Evolutionary conservation across 78 protist genomes (phyloP).

Genomic region (Pelomyxa schiedti): DNA sequence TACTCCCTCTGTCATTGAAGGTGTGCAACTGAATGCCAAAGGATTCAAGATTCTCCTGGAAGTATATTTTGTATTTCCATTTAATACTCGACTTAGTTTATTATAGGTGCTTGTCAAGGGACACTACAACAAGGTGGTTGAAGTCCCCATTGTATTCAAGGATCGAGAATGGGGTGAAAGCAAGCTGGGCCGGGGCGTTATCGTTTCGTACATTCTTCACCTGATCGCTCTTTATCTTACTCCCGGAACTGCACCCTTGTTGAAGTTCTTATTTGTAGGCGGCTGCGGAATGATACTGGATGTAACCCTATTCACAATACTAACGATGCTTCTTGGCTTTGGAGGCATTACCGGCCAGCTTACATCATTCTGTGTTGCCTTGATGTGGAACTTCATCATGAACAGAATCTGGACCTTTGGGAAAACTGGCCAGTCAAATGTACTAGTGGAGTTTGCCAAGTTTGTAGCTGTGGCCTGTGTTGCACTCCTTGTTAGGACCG

Average conservation of each 20-base stretch:
- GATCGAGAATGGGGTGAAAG: background rate
- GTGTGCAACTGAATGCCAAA: background rate
- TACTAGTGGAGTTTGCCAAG: too few species aligned
- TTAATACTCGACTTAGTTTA: too few species aligned
- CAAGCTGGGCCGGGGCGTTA: background rate
- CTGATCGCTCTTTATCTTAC: background rate
- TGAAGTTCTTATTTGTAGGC: background rate
- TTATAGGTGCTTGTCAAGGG: background rate
- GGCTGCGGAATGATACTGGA: background rate
- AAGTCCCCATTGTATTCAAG: background rate
- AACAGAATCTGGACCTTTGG: background rate
- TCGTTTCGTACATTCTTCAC: background rate
- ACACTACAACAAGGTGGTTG: background rate
- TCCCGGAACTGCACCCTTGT: background rate
- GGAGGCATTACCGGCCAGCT: background rate
- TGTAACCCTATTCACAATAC: background rate
- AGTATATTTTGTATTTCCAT: too few species aligned
- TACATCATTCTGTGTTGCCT: background rate
- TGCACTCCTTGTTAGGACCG: background rate
- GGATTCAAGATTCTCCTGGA: constrained; percentile 41
- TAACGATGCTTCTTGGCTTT: background rate
- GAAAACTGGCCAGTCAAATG: background rate
- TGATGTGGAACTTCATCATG: background rate
- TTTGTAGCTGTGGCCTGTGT: background rate
- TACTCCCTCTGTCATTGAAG: background rate